Evolutionary conservation across 345 rosid species (phyloP), one percentile per base, ranked within the genome.

Genomic region (Heritiera littoralis): DNA sequence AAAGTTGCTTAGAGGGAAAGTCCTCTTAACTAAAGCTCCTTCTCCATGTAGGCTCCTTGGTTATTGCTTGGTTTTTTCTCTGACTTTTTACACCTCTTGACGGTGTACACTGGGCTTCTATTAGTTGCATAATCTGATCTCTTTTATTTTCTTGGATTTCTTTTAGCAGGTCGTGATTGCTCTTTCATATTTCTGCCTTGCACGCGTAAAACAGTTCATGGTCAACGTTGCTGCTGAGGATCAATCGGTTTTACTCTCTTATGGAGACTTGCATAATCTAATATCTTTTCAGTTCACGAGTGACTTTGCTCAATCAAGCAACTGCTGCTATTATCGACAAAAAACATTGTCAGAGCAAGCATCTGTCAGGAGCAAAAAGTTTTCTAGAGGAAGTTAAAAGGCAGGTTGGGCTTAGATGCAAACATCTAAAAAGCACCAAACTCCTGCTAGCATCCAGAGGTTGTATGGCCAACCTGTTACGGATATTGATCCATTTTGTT

Each of bases 401-500:
- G 81, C 40, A 48, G 43, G 15, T 60, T 41, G 71, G 54, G 51
- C 73, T 79, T 66, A 77, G 85, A 94, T 94, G 99, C 94, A 82
- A 86, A 90, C 88, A 52, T 89, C 99, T 82, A 89, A 86, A 85
- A 85, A 94, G 56, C 91, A 81, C 75, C 88, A 79, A 75, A 84
- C 69, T 79, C 80, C 95, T 20, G 86, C 93, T 20, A 79, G 86
- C 64, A 70, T 90, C 80, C 91, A 86, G 40, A 78, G 87, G 78
- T 81, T 87, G 77, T 90, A 85, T 84, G 89, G 81, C 75, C 89
- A 87, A 74, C 86, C 91, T 3, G 65, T 75, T 83, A 82, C 82
- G 81, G 88, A 80, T 41, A 80, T 85, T 7, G 90, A 90, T 78
- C 83, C 85, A 6, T 88, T 81, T 82, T 86, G 80, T 69, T 80